Evolutionary conservation across 2,329 filamentous ascomycete species (phyloP).

Genomic region (Helicocarpus griseus): DNA sequence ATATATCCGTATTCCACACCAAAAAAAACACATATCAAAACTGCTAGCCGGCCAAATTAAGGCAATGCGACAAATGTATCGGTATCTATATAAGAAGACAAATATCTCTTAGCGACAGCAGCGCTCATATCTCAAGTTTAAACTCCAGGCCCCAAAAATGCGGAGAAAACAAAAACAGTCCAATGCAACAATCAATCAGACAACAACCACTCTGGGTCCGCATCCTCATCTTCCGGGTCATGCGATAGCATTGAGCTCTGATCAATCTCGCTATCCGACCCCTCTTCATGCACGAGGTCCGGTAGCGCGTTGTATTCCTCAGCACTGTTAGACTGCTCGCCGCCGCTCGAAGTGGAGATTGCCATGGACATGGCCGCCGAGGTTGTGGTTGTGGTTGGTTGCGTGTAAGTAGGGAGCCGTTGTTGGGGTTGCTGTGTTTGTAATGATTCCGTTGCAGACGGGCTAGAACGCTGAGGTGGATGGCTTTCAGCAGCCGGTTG

Average conservation of each 20-base stretch:
- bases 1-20: background rate
- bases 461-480: background rate
- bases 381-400: background rate
- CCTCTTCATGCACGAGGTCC: conserved; percentile 15
- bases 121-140: too few species aligned
- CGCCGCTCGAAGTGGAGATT: conserved; percentile 18
- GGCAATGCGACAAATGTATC: background rate
- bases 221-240: conserved; percentile 56
- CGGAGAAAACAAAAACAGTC: background rate
- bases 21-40: background rate
- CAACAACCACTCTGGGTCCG: conserved; percentile 54
- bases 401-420: background rate
- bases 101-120: too few species aligned
- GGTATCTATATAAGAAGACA: background rate
- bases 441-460: background rate
- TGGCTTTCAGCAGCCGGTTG: background rate
- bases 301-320: conserved; percentile 17
- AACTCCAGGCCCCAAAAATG: too few species aligned
- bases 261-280: conserved; percentile 25
- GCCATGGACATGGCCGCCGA: conserved; percentile 18
- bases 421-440: background rate
- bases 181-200: conserved; percentile 18
- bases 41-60: too few species aligned
- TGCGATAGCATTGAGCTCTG: conserved; percentile 47
- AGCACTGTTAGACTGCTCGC: conserved; percentile 18